Conservation (phyloP, 495 filamentous ascomycete genomes). For the Baudoinia panamericana region DNA sequence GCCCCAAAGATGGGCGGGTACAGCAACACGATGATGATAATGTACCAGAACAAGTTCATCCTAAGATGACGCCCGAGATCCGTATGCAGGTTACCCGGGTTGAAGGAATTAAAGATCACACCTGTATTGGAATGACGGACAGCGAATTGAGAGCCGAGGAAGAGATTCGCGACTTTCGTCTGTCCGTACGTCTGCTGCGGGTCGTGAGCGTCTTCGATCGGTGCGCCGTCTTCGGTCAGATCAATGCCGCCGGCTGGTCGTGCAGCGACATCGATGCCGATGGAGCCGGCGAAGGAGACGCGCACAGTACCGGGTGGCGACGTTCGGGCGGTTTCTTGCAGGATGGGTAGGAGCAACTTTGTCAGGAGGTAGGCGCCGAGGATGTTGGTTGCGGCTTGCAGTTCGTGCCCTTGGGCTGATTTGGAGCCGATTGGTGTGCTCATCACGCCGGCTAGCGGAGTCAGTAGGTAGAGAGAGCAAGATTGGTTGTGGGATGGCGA, state of each 20-base stretch:
- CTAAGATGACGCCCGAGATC: constrained; percentile 18
- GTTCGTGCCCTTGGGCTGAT: constrained; percentile 30
- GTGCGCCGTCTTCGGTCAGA: no score
- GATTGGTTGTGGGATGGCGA: no score
- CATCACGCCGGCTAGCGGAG: constrained; percentile 37
- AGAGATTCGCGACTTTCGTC: constrained; percentile 32
- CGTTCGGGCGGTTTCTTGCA: constrained; percentile 28
- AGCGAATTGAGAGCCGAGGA: constrained; percentile 23
- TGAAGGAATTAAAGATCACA: constrained; percentile 19
- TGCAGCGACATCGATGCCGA: constrained; percentile 15
- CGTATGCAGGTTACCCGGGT: constrained; percentile 18
- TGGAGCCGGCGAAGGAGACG: constrained; percentile 29
- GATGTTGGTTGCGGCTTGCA: constrained; percentile 36
- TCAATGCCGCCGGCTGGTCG: no score
- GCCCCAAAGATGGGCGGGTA: constrained; percentile 22
- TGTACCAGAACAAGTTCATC: no score
- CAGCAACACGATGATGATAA: not conserved
- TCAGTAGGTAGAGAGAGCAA: no score
- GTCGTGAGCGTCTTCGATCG: constrained; percentile 11
- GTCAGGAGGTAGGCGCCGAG: constrained; percentile 37
- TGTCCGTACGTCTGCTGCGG: constrained; percentile 28
- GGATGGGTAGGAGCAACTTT: constrained; percentile 33
- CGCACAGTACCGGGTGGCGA: constrained; percentile 24
- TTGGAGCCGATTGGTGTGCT: constrained; percentile 28
- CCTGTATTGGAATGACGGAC: constrained; percentile 7